phyloP scores from a whole-genome alignment of 768 basidiomycete genomes.

The Hericium coralloides region DNA sequence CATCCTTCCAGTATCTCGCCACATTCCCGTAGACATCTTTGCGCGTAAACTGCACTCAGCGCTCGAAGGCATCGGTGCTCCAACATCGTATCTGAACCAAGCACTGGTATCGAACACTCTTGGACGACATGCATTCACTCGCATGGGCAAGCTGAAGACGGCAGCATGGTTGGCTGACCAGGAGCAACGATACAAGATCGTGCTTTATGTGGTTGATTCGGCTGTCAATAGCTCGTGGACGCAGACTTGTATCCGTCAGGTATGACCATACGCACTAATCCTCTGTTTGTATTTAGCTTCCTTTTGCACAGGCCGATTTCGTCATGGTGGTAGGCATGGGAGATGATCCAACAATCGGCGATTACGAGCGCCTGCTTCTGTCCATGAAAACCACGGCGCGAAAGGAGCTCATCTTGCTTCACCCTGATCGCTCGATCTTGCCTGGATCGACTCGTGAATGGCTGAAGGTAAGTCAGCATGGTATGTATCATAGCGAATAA shows the following conservation, averaged over 20 bases:
- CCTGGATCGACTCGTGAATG: slow-evolving; percentile 93
- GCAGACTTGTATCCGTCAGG: slow-evolving; percentile 94
- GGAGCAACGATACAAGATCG: slow-evolving; percentile 88
- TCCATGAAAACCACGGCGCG: slow-evolving; percentile 98
- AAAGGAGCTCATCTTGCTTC: slow-evolving; percentile 91
- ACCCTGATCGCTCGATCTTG: slow-evolving; percentile 80
- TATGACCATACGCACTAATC: slow-evolving; percentile 20
- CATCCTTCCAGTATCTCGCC: slow-evolving; percentile 78
- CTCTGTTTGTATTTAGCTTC: too few species aligned
- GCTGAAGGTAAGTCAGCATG: slow-evolving; percentile 61
- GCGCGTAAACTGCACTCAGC: slow-evolving; percentile 83
- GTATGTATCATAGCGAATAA: too few species aligned
- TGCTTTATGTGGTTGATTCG: slow-evolving; percentile 94
- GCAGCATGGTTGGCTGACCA: slow-evolving; percentile 92
- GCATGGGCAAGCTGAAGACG: slow-evolving; percentile 96
- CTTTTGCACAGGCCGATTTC: slow-evolving; percentile 62
- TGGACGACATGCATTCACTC: slow-evolving; percentile 89
- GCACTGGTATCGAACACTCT: slow-evolving; percentile 87
- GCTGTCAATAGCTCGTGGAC: slow-evolving; percentile 96
- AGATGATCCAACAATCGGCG: slow-evolving; percentile 83
- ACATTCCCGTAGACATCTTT: slow-evolving; percentile 84
- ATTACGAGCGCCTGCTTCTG: slow-evolving; percentile 87
- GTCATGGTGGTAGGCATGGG: slow-evolving; percentile 93
- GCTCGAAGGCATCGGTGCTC: slow-evolving; percentile 87
- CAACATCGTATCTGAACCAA: slow-evolving; percentile 89